Evolutionary conservation across 106 monocot genomes (phyloP).

Genomic region (Dendrobium catenatum): DNA sequence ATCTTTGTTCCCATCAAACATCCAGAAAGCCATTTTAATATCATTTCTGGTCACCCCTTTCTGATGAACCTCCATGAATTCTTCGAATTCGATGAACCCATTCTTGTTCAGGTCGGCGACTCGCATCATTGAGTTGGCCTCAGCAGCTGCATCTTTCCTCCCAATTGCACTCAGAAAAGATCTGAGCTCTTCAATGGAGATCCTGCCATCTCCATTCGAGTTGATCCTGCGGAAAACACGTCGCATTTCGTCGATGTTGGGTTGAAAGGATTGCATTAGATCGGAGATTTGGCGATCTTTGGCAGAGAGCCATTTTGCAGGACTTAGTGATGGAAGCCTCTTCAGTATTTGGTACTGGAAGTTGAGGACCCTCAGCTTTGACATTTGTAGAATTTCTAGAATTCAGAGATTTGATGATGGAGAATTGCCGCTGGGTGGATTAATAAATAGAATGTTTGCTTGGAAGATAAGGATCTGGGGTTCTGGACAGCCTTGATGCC

Average conservation of each 20-base stretch:
- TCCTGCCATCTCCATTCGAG: constrained; percentile 26
- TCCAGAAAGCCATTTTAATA: constrained; percentile 50
- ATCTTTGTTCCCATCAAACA: constrained; percentile 68
- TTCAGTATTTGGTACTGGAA: constrained; percentile 45
- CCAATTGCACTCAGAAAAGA: constrained; percentile 26
- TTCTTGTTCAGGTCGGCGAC: constrained; percentile 32
- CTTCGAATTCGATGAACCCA: constrained; percentile 37
- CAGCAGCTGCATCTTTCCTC: constrained; percentile 8
- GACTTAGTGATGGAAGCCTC: constrained; percentile 14
- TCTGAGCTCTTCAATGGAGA: constrained; percentile 32
- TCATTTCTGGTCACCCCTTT: constrained; percentile 43
- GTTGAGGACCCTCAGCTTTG: constrained; percentile 6
- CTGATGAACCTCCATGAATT: constrained; percentile 78
- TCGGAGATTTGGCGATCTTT: constrained; percentile 46
- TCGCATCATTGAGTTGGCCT: constrained; percentile 35
- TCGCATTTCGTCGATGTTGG: constrained; percentile 43
- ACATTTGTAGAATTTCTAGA: neutral
- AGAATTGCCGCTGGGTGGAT: neutral
- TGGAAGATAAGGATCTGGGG: neutral
- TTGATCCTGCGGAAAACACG: constrained; percentile 60
- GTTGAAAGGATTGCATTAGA: constrained; percentile 25
- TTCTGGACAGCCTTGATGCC: neutral
- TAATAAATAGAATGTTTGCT: neutral
- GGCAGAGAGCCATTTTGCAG: constrained; percentile 17
- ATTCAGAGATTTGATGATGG: neutral